A percentile compares a stretch with the other conserved stretches of the same genome.
These are phyloP conservation scores for Melocanna baccifera DNA, from an alignment of 176 grass and related monocot species.

Conservation along the genomic window DNA sequence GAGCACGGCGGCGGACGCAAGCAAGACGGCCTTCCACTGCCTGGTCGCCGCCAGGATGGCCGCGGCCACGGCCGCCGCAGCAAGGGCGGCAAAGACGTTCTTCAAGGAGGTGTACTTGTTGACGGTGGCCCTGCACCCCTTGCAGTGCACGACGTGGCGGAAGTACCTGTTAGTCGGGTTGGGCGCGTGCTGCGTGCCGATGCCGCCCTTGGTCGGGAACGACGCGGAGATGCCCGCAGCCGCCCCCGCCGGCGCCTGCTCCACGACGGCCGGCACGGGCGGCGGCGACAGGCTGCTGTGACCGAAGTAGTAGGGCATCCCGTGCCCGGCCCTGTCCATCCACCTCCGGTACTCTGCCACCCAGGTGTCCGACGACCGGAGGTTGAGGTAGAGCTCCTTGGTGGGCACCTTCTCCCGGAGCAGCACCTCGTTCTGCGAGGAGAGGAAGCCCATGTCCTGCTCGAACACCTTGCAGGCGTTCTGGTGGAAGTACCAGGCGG, in stretches of 20 bases:
- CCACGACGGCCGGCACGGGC: constrained; percentile 61
- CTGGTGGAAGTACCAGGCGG: constrained; percentile 75
- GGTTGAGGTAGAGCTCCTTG: constrained; percentile 84
- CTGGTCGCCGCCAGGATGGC: constrained; percentile 47
- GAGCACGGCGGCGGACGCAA: constrained; percentile 51
- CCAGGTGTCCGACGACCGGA: constrained; percentile 77
- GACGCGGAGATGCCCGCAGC: constrained; percentile 64
- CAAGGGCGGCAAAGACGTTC: constrained; percentile 38
- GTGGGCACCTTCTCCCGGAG: constrained; percentile 79
- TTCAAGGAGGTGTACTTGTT: constrained; percentile 53
- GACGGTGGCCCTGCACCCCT: constrained; percentile 51
- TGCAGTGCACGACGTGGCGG: constrained; percentile 95
- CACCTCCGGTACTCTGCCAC: constrained; percentile 91
- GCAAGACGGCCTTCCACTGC: constrained; percentile 43
- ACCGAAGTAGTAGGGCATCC: constrained; percentile 98
- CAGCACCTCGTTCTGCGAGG: constrained; percentile 92
- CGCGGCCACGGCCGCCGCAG: constrained; percentile 31
- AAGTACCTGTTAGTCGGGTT: constrained; percentile 85
- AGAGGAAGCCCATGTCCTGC: constrained; percentile 99
- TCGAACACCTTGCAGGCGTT: constrained; percentile 85
- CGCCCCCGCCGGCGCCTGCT: constrained; percentile 71
- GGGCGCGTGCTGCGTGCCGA: constrained; percentile 60
- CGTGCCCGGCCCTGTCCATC: constrained; percentile 83
- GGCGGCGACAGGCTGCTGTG: constrained; percentile 59
- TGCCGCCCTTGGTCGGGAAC: constrained; percentile 75